Evolutionary conservation across 768 basidiomycete genomes (phyloP).

Genomic region (Suillus placidus): DNA sequence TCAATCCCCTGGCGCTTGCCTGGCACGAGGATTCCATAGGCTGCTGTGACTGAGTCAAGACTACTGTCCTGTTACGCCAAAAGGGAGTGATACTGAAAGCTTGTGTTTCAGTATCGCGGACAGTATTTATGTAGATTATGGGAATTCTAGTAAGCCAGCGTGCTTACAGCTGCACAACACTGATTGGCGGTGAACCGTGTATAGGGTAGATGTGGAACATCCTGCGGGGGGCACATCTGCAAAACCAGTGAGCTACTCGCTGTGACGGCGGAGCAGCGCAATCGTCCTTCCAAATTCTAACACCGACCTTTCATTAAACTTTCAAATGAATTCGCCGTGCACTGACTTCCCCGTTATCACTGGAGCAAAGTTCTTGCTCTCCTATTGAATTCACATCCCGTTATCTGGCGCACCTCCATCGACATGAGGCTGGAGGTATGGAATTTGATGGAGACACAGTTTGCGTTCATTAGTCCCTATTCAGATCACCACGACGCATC

Average conservation of each 20-base stretch:
- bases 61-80: too few relatives aligned
- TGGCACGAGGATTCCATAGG: background rate
- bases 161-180: too few relatives aligned
- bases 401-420: background rate
- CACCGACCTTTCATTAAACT: background rate
- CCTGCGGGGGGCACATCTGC: background rate
- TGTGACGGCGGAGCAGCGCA: background rate
- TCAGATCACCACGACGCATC: slow-evolving; percentile 1
- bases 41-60: too few relatives aligned
- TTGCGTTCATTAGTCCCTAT: background rate
- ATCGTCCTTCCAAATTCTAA: background rate
- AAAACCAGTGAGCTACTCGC: background rate
- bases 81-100: too few relatives aligned
- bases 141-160: too few relatives aligned
- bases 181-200: background rate
- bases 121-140: too few relatives aligned
- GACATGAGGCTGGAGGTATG: background rate
- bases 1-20: background rate
- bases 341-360: background rate
- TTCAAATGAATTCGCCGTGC: background rate
- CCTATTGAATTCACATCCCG: background rate
- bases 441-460: background rate
- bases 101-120: too few relatives aligned
- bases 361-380: background rate
- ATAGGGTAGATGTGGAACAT: background rate